A percentile compares a stretch with the other conserved stretches of the same genome.
These are phyloP conservation scores for Pelargonium fulgidum DNA, from an alignment of 441 rosid genomes.

Conservation along the genomic window DNA sequence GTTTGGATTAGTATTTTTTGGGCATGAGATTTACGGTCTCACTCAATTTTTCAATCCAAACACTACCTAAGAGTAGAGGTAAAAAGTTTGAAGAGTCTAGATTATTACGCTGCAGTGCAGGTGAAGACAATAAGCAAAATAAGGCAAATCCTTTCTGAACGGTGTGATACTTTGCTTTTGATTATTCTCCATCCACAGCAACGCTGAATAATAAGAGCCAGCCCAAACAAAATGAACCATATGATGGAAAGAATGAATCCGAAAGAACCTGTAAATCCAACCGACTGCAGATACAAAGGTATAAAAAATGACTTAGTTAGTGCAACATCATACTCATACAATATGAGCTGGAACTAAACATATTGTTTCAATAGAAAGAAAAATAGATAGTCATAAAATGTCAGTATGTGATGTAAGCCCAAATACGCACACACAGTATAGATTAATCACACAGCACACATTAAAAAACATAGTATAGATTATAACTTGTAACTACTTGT, in stretches of 20 bases:
- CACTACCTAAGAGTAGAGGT: background rate
- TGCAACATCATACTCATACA: background rate
- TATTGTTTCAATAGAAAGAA: background rate
- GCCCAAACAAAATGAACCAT: conserved; percentile 78
- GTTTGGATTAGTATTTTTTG: no score
- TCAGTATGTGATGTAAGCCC: no score
- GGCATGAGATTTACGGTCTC: no score
- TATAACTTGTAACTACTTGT: no score
- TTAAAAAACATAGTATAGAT: no score
- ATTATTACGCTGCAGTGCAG: conserved; percentile 66
- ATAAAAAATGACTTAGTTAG: background rate
- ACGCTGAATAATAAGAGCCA: conserved; percentile 54
- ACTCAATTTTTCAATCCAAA: no score
- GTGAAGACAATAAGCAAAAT: conserved; percentile 73
- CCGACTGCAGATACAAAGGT: conserved; percentile 55
- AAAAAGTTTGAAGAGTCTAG: conserved; percentile 6
- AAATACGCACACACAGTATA: no score
- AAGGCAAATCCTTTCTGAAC: conserved; percentile 47
- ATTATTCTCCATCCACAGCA: conserved; percentile 60
- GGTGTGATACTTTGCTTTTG: conserved; percentile 40
- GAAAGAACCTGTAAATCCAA: conserved; percentile 81
- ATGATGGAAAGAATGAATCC: conserved; percentile 60
- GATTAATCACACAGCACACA: no score
- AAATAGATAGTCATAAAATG: no score
- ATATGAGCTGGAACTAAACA: background rate